Conservation (phyloP, 345 rosid genomes). For the Citrus mangshanensis region DNA sequence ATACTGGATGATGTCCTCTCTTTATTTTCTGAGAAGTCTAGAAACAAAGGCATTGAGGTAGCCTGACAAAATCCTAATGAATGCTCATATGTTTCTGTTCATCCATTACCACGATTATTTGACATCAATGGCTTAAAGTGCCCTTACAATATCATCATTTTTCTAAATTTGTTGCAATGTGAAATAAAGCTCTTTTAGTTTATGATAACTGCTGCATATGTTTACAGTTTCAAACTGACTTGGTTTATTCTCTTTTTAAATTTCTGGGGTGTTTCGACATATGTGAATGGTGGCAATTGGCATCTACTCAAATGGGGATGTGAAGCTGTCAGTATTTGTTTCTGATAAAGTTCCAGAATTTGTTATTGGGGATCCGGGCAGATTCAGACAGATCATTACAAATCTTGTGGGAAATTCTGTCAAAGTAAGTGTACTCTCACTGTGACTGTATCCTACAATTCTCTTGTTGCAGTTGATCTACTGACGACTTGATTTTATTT, state of each 20-base stretch:
- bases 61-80: not conserved
- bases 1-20: conserved; percentile 96
- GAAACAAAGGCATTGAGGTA: conserved; percentile 92
- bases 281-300: conserved; percentile 11
- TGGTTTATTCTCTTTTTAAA: not conserved
- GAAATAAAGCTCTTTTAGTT: not conserved
- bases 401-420: conserved; percentile 98
- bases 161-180: not conserved
- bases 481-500: not conserved
- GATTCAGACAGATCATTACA: conserved; percentile 92
- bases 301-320: conserved; percentile 23
- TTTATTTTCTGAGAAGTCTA: conserved; percentile 88
- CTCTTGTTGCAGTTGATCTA: not conserved
- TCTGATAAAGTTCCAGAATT: conserved; percentile 87
- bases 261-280: conserved; percentile 4
- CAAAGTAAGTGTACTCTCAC: conserved; percentile 51
- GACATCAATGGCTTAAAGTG: not conserved
- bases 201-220: not conserved
- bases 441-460: not conserved
- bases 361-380: conserved; percentile 89
- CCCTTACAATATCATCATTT: not conserved
- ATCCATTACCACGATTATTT: not conserved
- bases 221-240: conserved; percentile 17
- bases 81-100: not conserved
- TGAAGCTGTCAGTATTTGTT: conserved; percentile 88